Evolutionary conservation across 495 filamentous ascomycete genomes (phyloP), one percentile per base, ranked within the genome.

Genomic region (Penicillium canescens): DNA sequence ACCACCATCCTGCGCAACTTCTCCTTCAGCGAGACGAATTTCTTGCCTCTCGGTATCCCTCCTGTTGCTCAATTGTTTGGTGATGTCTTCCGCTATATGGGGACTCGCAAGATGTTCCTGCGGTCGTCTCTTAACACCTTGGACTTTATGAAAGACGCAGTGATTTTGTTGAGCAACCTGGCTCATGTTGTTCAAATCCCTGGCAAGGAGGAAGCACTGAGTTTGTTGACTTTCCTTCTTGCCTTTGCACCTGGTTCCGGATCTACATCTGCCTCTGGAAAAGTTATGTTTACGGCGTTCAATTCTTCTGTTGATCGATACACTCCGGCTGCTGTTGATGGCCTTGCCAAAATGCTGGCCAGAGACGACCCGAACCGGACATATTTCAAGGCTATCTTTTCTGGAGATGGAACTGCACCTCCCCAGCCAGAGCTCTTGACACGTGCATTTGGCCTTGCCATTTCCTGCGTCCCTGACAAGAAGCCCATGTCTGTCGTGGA

Each of bases 131-230:
- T 76, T 54, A 94, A 96, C 70, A 93, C 89, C 4, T 70, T 96
- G 62, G 93, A 98, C 67, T 90, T 98, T 60, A 95, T 96, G 89
- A 98, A 98, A 69, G 94, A 98, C 69, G 78, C 92, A 12, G 84
- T 98, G 51, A 87, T 87, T 38, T 87, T 92, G 49, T 76, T 98
- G 35, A 94, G 91, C 52, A 97, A 98, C 65, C 78, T 93, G 49
- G 82, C 91, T 14, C 84, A 92, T 51, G 78, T 81, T 18, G 83
- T 98, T 49, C 85, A 90, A 61, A 74, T 98, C 26, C 88, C 94
- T 13, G 88, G 87, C 23, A 87, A 90, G 59, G 92, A 97, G 54
- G 92, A 98, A 62, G 92, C 93, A 0, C 75, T 89, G 40, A 89
- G 86, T 66, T 77, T 98, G 13, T 78, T 98, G 28, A 87, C 95